Base-by-base conservation (phyloP, 805 yeast species). In the Candida cerambycidarum region DNA sequence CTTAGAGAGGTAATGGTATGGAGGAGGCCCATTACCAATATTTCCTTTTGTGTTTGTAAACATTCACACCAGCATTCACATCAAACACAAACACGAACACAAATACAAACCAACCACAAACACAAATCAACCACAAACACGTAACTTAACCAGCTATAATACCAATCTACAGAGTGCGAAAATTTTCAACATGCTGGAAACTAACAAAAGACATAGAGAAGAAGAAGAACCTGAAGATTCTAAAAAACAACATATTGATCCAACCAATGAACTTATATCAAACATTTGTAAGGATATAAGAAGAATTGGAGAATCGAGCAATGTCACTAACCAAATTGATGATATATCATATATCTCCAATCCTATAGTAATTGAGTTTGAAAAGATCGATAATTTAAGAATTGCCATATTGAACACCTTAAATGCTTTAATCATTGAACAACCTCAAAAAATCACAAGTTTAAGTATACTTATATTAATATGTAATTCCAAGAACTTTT, bases 371-470 rank as follows among this genome's bases (percentile, higher is more conserved):
- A 78, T 78, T 27, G 86, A 82, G 53, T 78, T 81, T 54, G 86
- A 78, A 50, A 75, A 71, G 48, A 82, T 82, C 42, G 82, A 78
- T 45, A 72, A 72, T 39, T 77, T 83, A 48, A 71, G 87, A 45
- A 65, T 64, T 25, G 78, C 83, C 3, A 66, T 87, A 15, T 63
- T 87, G 45, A 71, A 75, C 38, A 85, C 87, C 2, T 57, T 89
- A 18, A 75, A 76, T 42, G 87, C 95, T 2, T 76, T 86, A 33
- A 72, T 84, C 9, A 64, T 78, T 21, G 98, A 93, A 62, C 97
- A 92, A 62, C 98, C 99, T 0, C 96, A 90, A 49, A 93, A 90
- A 59, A 77, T 84, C 45, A 79, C 83, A 11, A 76, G 82, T n/a
- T 62, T 92, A 44, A 76, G 89, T 19, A 79, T 82, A 7, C 69